phyloP scores from a whole-genome alignment of 2,329 filamentous ascomycete species.

The Alternaria conjuncta region DNA sequence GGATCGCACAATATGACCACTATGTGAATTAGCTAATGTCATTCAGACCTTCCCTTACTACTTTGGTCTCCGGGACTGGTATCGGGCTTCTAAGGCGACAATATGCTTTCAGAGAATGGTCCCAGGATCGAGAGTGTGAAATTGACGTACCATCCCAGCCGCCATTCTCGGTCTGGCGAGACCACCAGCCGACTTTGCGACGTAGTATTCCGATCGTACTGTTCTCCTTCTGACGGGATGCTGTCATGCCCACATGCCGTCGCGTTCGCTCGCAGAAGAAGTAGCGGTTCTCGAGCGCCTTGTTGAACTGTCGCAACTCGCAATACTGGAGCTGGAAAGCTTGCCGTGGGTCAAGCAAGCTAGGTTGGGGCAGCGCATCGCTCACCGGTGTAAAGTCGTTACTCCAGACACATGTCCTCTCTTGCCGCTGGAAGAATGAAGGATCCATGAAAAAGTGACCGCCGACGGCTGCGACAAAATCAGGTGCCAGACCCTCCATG shows the following conservation, averaged over 20 bases:
- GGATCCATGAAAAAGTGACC: conserved; percentile 46
- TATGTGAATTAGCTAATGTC: conserved; percentile 6
- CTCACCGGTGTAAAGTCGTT: conserved; percentile 45
- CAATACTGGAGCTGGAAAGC: conserved; percentile 44
- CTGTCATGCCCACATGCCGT: conserved; percentile 44
- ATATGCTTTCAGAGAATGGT: neutral
- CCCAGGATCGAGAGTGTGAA: neutral
- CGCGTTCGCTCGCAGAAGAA: conserved; percentile 39
- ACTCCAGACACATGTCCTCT: conserved; percentile 45
- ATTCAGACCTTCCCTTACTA: neutral
- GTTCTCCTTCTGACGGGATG: conserved; percentile 28
- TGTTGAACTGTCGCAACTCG: conserved; percentile 41
- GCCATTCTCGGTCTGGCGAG: conserved; percentile 18
- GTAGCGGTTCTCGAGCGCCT: conserved; percentile 28
- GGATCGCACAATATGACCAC: conserved; percentile 45
- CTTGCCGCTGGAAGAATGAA: conserved; percentile 41
- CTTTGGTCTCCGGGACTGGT: neutral
- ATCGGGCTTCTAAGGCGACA: too few species aligned
- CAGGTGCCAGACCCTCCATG: conserved; percentile 42
- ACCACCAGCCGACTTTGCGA: conserved; percentile 43
- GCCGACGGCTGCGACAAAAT: conserved; percentile 36
- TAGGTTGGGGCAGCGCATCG: conserved; percentile 42
- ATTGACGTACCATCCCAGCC: conserved; percentile 43
- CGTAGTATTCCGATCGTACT: conserved; percentile 39
- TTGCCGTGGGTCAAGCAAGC: conserved; percentile 32